Percentiles rank a stretch among this genome's conserved stretches.
phyloP scores from a whole-genome alignment of 2,329 filamentous ascomycete species.

The Geoglossum cookeanum region DNA sequence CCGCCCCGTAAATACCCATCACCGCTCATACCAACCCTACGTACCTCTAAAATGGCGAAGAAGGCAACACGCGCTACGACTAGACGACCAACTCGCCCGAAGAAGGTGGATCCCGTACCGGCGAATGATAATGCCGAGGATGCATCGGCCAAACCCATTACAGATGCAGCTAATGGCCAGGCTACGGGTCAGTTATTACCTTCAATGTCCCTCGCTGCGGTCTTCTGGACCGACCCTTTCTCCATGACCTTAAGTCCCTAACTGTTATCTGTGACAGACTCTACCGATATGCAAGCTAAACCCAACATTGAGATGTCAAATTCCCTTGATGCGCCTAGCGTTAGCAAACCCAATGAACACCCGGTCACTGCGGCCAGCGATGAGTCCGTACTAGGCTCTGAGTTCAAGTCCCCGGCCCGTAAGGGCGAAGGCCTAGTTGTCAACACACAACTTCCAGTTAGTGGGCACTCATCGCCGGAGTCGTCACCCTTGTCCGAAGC shows the following conservation, averaged over 20 bases:
- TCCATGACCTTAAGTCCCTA: not conserved
- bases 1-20: not conserved
- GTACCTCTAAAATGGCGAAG: not conserved
- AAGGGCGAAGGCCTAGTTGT: not conserved
- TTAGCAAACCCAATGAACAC: not conserved
- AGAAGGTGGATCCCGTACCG: not conserved
- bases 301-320: not conserved
- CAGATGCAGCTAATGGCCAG: not conserved
- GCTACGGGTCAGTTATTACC: not conserved
- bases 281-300: not conserved
- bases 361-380: not conserved
- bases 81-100: too few species aligned
- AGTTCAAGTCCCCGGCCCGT: not conserved
- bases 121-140: not conserved
- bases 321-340: not conserved
- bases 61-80: too few species aligned
- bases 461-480: not conserved
- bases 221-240: not conserved
- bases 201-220: not conserved
- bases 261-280: not conserved
- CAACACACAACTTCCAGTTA: not conserved
- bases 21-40: not conserved
- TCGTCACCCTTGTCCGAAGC: not conserved
- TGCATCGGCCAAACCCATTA: not conserved
- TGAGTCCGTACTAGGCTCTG: not conserved